Conservation (phyloP, 331 rosid genomes). For the Quercus phellos region DNA sequence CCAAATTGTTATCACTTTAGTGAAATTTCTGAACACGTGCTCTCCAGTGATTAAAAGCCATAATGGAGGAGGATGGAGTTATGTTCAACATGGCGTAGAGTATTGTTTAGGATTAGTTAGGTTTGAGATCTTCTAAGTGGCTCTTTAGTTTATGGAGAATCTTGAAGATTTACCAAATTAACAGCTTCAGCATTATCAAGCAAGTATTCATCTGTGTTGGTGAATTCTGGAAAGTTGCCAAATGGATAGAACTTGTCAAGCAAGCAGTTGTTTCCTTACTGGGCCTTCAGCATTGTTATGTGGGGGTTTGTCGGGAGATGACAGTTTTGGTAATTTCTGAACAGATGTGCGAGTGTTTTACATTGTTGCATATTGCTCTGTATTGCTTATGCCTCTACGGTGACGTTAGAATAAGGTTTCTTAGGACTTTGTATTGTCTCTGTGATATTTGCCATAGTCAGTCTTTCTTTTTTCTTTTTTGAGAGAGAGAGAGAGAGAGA, state of each 20-base stretch:
- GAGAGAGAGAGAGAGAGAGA: no score
- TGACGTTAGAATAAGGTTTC: no score
- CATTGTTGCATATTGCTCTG: no score
- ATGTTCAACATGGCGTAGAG: not conserved
- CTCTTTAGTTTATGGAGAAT: not conserved
- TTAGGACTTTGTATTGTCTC: no score
- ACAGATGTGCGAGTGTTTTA: no score
- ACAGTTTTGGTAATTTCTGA: not conserved
- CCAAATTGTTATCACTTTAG: not conserved
- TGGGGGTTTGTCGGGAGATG: not conserved
- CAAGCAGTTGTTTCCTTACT: not conserved
- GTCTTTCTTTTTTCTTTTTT: no score
- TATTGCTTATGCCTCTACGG: no score
- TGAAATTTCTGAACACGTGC: not conserved
- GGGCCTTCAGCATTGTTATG: not conserved
- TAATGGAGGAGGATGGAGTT: not conserved
- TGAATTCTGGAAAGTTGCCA: not conserved
- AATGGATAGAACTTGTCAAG: not conserved
- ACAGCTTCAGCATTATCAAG: not conserved
- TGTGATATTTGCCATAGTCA: no score
- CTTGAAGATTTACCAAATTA: not conserved
- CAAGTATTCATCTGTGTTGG: not conserved
- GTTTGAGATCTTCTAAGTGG: not conserved
- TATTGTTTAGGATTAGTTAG: not conserved
- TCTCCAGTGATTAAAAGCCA: not conserved